These are phyloP conservation scores for Cutaneotrichosporon sp. DNA, from an alignment of 1,284 basidiomycete genomes.

Conservation along the genomic window DNA sequence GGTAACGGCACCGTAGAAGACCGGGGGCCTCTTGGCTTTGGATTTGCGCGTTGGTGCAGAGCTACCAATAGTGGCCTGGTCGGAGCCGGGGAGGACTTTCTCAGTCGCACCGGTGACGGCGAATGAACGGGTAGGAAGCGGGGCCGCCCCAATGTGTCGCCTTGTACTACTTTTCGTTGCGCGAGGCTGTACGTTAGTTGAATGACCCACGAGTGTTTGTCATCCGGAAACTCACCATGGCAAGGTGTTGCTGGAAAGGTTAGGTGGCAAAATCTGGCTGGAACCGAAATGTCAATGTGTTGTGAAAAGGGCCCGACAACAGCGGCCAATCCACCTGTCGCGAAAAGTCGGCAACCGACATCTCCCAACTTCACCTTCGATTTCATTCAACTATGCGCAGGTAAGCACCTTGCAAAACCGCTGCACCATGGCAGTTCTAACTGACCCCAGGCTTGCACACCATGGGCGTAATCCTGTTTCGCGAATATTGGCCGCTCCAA, in stretches of 20 bases:
- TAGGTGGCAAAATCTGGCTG: constrained; percentile 7
- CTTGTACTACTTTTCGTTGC: constrained; percentile 18
- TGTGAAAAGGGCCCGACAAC: no score
- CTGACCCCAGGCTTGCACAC: no score
- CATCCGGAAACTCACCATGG: constrained; percentile 9
- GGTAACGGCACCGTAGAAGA: constrained; percentile 12
- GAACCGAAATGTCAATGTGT: no score
- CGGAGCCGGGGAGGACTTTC: constrained; percentile 19
- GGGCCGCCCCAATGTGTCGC: constrained; percentile 26
- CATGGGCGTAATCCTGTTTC: no score
- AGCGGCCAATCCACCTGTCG: no score
- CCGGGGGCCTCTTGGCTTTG: constrained; percentile 4
- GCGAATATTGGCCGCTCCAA: no score
- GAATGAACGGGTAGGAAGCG: constrained; percentile 22
- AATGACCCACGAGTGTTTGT: background rate
- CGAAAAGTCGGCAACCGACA: no score
- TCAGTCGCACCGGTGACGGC: constrained; percentile 13
- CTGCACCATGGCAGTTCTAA: no score
- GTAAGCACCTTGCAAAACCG: no score
- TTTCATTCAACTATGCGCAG: no score
- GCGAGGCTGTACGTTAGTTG: constrained; percentile 26
- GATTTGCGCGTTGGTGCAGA: background rate
- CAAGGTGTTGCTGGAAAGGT: background rate
- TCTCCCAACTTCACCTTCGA: no score
- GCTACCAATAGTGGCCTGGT: constrained; percentile 2